Base-by-base conservation (phyloP, 2,329 filamentous ascomycete genomes). In the Aspergillus latus region DNA sequence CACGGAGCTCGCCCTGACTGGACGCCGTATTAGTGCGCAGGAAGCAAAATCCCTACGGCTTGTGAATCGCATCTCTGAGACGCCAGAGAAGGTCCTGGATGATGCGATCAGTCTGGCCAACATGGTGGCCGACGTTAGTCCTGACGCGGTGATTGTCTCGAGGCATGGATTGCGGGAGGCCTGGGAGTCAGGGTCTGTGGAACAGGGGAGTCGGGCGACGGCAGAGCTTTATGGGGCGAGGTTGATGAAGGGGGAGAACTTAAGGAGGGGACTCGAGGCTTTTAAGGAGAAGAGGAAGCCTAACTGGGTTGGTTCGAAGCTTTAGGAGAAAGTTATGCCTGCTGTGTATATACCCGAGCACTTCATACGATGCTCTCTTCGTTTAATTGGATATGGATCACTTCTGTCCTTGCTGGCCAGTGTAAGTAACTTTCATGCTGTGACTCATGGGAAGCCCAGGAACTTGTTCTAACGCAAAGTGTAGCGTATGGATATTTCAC, bases 161-260 rank as follows among this genome's bases (percentile, higher is more conserved):
- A 78, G 87, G 43, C 84, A 85, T 66, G 89, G 88, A 0, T 64
- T 93, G 57, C 81, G 86, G 67, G 75, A 88, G 58, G 87, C 85
- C 0, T 91, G 87, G 87, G 88, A 89, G 62, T 82, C 78, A 1
- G 73, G 85, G 6, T 83, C 84, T 15, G 86, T 85, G 0, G 82
- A 85, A 67, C 78, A 82, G 57, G 86, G 77, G 1, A 91, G 44
- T 85, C 95, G 8, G 89, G 96, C 78, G 92, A 86, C 74, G 88
- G 96, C 81, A 82, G 91, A 73, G 83, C 89, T 59, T 83, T 97
- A 47, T 96, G 95, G 80, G 89, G 95, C 75, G 82, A 86, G 50
- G 4, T 68, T 96, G 66, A 94, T 96, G 76, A 90, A 90, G 34
- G 93, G 88, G 70, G 84, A 90, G 76, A 93, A 97, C 74, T 90